These are phyloP conservation scores for Bruguiera hainesii DNA, from an alignment of 441 rosid species.

Conservation along the genomic window DNA sequence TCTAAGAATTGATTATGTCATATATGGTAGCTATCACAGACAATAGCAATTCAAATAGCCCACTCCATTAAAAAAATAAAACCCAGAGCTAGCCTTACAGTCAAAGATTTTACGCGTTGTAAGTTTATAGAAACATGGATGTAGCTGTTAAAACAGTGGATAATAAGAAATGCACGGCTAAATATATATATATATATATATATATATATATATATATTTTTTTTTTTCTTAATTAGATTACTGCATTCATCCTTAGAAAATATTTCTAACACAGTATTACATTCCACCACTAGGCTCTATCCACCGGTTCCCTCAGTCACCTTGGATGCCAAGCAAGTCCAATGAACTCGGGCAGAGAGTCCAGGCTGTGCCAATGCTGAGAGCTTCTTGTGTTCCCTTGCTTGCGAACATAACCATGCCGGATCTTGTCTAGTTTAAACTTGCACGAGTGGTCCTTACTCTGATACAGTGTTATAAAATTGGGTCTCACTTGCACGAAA, in stretches of 20 bases:
- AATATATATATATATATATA: too few relatives aligned
- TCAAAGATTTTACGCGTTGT: too few relatives aligned
- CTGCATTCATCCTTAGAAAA: neutral
- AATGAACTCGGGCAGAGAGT: slow-evolving; percentile 11
- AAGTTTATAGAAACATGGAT: too few relatives aligned
- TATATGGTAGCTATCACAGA: too few relatives aligned
- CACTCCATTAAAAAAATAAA: too few relatives aligned
- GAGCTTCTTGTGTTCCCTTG: slow-evolving; percentile 23
- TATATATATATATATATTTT: too few relatives aligned
- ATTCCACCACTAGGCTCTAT: neutral
- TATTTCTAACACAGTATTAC: neutral
- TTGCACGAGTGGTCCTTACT: neutral
- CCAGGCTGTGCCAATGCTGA: slow-evolving; percentile 21
- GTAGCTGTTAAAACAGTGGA: too few relatives aligned
- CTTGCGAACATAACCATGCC: slow-evolving; percentile 21
- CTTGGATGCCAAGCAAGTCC: slow-evolving; percentile 21
- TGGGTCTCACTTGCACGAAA: too few relatives aligned
- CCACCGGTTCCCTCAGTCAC: slow-evolving; percentile 6
- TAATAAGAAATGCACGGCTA: too few relatives aligned
- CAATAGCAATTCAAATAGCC: too few relatives aligned
- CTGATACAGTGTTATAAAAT: neutral
- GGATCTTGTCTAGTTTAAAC: neutral
- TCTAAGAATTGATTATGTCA: too few relatives aligned
- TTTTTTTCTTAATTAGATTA: neutral
- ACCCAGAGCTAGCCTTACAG: too few relatives aligned